Evolutionary conservation across 2,329 filamentous ascomycete species (phyloP).

Genomic region (Akanthomyces muscarius): DNA sequence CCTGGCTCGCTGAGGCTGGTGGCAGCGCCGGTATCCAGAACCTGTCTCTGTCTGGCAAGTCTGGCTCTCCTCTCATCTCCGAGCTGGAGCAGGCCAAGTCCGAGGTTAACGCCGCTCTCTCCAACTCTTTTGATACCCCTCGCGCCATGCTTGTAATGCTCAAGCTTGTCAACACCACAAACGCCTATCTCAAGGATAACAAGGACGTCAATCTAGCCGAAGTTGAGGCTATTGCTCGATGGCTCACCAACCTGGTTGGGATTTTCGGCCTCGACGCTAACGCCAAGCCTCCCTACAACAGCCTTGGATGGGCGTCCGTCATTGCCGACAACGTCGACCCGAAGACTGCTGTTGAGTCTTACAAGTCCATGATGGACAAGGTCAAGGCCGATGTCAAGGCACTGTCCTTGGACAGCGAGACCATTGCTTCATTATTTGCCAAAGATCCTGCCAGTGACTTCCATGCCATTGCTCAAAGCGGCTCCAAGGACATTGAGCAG

Average conservation of each 20-base stretch:
- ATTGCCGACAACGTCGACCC: constrained; percentile 41
- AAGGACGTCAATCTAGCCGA: constrained; percentile 44
- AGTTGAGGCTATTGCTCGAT: constrained; percentile 61
- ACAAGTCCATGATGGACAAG: constrained; percentile 40
- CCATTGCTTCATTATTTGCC: constrained; percentile 40
- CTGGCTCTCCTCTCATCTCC: constrained; percentile 31
- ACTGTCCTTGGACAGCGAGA: constrained; percentile 47
- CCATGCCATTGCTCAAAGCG: constrained; percentile 39
- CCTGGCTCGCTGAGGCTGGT: constrained; percentile 45
- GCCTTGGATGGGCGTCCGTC: constrained; percentile 51
- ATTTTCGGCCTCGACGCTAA: constrained; percentile 76
- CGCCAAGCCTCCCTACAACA: constrained; percentile 50
- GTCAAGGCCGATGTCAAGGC: constrained; percentile 44
- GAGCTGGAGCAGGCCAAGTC: constrained; percentile 52
- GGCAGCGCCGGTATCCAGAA: constrained; percentile 33
- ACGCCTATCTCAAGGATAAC: constrained; percentile 52
- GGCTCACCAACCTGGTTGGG: constrained; percentile 78
- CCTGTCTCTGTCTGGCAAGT: constrained; percentile 34
- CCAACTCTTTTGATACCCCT: constrained; percentile 85
- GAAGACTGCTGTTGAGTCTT: constrained; percentile 44
- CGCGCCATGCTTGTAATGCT: constrained; percentile 73
- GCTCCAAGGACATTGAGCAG: constrained; percentile 49
- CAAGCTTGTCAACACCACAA: constrained; percentile 73
- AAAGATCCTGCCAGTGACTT: constrained; percentile 46
- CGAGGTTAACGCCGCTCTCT: constrained; percentile 57